phyloP scores from a whole-genome alignment of 1,284 basidiomycete species.

The Papiliotrema flavescens region DNA sequence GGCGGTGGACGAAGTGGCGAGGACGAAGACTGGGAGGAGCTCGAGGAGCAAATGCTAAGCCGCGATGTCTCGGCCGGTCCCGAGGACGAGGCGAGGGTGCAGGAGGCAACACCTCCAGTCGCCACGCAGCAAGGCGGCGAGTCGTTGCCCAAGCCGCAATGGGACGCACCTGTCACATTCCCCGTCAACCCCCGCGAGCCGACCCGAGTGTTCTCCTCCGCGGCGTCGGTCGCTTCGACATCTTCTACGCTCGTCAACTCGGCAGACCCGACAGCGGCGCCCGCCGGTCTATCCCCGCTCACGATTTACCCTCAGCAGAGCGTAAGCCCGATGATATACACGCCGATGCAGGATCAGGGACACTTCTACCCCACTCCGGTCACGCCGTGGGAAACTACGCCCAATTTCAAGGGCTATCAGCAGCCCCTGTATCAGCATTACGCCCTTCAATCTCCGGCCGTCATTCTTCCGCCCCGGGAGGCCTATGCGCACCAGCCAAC shows the following conservation, averaged over 20 bases:
- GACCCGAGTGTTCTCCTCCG: background rate
- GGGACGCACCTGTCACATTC: slow-evolving; percentile 16
- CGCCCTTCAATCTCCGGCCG: background rate
- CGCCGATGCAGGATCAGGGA: background rate
- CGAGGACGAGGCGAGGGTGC: slow-evolving; percentile 1
- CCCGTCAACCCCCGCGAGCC: slow-evolving; percentile 6
- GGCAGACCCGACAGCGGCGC: background rate
- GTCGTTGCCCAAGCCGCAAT: slow-evolving; percentile 4
- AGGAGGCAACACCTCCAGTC: background rate
- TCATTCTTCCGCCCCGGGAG: background rate
- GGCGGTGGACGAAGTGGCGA: slow-evolving; percentile 11
- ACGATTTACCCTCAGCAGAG: slow-evolving; percentile 16
- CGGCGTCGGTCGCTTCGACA: slow-evolving; percentile 21
- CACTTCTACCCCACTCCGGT: background rate
- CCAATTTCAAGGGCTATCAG: background rate
- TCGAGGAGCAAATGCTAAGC: slow-evolving; percentile 23
- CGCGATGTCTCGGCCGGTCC: slow-evolving; percentile 19
- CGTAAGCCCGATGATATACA: background rate
- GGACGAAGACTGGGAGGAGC: slow-evolving; percentile 26
- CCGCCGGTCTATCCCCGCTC: slow-evolving; percentile 9
- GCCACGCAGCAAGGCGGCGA: background rate
- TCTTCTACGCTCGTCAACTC: slow-evolving; percentile 16
- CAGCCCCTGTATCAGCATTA: background rate
- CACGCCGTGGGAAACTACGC: background rate
- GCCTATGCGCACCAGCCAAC: background rate